Percentiles rank a stretch among this genome's conserved stretches.
Conservation (phyloP, 805 yeast species). For the Zygotorulaspora chibaensis region DNA sequence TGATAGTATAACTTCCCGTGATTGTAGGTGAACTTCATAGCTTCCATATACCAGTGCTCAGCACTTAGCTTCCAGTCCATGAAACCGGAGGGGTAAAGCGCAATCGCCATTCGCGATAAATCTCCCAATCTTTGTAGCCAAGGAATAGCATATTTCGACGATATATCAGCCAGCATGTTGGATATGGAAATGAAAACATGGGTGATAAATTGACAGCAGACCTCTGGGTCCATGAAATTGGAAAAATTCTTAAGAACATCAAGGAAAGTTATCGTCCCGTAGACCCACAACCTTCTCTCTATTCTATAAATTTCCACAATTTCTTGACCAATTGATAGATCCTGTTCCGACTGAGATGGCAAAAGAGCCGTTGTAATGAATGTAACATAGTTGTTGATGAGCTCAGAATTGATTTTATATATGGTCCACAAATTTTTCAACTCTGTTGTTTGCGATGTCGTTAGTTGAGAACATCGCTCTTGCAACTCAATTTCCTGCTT, state of each 20-base stretch:
- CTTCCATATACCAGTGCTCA: slow-evolving; percentile 74
- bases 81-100: slow-evolving; percentile 69
- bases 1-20: slow-evolving; percentile 86
- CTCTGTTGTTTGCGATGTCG: slow-evolving; percentile 48
- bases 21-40: slow-evolving; percentile 71
- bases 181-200: slow-evolving; percentile 58
- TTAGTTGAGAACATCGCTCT: slow-evolving; percentile 61
- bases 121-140: slow-evolving; percentile 89
- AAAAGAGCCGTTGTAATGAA: slow-evolving; percentile 66
- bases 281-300: slow-evolving; percentile 78
- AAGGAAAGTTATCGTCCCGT: slow-evolving; percentile 75
- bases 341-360: slow-evolving; percentile 56
- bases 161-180: slow-evolving; percentile 39
- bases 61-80: slow-evolving; percentile 85
- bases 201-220: slow-evolving; percentile 68
- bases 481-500: slow-evolving; percentile 65
- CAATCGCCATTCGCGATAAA: slow-evolving; percentile 82
- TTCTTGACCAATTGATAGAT: slow-evolving; percentile 52
- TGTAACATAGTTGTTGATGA: slow-evolving; percentile 68
- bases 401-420: slow-evolving; percentile 60
- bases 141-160: slow-evolving; percentile 34
- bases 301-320: slow-evolving; percentile 73
- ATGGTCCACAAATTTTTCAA: slow-evolving; percentile 69
- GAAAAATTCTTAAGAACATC: slow-evolving; percentile 74
- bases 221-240: slow-evolving; percentile 71